Percentiles rank a stretch among this genome's conserved stretches.
These are phyloP conservation scores for Stephania japonica DNA, from an alignment of 164 flowering plant genomes.

Conservation along the genomic window DNA sequence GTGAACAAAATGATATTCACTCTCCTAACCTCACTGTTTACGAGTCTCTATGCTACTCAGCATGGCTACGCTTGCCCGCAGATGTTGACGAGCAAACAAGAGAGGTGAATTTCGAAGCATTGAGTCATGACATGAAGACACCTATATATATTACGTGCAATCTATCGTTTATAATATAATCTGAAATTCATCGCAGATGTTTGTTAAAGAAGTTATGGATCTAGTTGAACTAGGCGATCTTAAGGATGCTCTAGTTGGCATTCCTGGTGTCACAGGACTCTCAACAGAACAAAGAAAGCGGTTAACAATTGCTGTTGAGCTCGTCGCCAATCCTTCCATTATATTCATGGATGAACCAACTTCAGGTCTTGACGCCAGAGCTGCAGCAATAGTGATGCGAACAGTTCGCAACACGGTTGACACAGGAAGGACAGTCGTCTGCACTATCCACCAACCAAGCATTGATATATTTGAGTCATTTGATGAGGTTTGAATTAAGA, in stretches of 20 bases:
- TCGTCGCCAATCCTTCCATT: constrained; percentile 96
- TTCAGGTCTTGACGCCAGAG: constrained; percentile 96
- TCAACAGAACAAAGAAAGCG: constrained; percentile 97
- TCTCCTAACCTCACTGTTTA: constrained; percentile 44
- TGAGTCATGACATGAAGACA: not conserved
- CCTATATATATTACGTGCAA: not conserved
- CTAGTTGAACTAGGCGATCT: constrained; percentile 77
- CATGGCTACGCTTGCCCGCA: constrained; percentile 32
- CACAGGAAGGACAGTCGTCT: constrained; percentile 93
- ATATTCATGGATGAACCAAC: constrained; percentile 99
- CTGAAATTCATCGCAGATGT: constrained; percentile 38
- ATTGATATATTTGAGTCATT: constrained; percentile 95
- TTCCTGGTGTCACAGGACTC: constrained; percentile 84
- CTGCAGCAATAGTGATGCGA: constrained; percentile 98
- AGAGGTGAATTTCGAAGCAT: constrained; percentile 14
- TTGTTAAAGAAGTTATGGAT: constrained; percentile 89
- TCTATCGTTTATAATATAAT: not conserved
- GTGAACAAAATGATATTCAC: constrained; percentile 52
- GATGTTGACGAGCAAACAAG: constrained; percentile 20
- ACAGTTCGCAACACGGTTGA: constrained; percentile 95
- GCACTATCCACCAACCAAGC: constrained; percentile 98
- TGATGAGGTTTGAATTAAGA: constrained; percentile 61
- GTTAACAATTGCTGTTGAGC: constrained; percentile 90
- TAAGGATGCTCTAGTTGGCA: constrained; percentile 78
- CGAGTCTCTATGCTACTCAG: constrained; percentile 31